A percentile compares a stretch with the other conserved stretches of the same genome.
Evolutionary conservation across 805 yeast genomes (phyloP).

Genomic region (Komagataella kurtzmanii): DNA sequence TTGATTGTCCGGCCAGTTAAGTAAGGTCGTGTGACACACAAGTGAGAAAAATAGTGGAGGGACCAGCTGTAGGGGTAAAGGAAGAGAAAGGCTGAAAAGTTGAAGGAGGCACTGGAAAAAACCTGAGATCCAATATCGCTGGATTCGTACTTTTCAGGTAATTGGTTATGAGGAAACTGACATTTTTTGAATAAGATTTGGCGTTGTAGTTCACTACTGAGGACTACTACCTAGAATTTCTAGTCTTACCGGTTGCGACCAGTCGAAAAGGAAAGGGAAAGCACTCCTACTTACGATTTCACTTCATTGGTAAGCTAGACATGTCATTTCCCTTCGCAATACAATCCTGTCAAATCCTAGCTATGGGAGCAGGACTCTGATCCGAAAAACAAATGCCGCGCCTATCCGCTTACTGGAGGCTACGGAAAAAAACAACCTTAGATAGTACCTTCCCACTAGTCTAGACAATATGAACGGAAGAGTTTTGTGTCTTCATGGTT

Average conservation of each 20-base stretch:
- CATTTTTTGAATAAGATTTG: too few species aligned
- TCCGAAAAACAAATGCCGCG: neutral
- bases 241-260: too few species aligned
- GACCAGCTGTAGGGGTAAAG: neutral
- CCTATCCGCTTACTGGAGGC: neutral
- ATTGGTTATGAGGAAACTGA: too few species aligned
- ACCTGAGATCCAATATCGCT: too few species aligned
- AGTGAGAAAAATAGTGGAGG: neutral
- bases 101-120: neutral
- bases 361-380: neutral
- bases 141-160: too few species aligned
- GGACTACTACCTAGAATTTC: too few species aligned
- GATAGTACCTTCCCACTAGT: neutral
- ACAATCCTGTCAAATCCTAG: neutral
- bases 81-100: neutral
- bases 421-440: neutral
- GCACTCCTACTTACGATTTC: neutral
- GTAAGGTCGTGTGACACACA: neutral
- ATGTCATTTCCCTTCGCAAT: neutral
- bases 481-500: conserved; percentile 84
- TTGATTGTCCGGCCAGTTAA: neutral
- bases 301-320: neutral
- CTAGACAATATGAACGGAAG: conserved; percentile 20
- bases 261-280: too few species aligned
- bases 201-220: too few species aligned